Evolutionary conservation across 73 alveolate genomes (phyloP).

Genomic region (Tetrahymena thermophila): DNA sequence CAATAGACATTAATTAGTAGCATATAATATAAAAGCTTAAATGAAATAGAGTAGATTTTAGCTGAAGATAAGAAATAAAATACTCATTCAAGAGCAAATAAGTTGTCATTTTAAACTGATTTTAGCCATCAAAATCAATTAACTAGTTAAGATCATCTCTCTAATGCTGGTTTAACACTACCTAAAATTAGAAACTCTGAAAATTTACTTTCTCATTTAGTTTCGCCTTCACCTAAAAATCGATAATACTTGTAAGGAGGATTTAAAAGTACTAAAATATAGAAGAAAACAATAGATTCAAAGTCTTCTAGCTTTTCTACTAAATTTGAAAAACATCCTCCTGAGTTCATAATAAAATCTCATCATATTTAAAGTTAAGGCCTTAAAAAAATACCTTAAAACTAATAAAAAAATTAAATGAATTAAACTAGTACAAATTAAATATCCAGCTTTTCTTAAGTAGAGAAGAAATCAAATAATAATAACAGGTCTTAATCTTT

Average conservation of each 20-base stretch:
- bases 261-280: not conserved
- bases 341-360: not conserved
- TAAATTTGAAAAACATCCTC: not conserved
- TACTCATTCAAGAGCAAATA: not conserved
- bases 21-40: not conserved
- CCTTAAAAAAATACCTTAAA: not conserved
- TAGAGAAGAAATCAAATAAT: not conserved
- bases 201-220: not conserved
- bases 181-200: not conserved
- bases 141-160: not conserved
- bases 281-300: not conserved
- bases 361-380: not conserved
- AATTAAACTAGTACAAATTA: not conserved
- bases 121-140: not conserved
- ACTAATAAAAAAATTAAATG: not conserved
- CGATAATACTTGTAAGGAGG: not conserved
- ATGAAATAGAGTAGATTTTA: not conserved
- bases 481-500: not conserved
- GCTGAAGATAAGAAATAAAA: not conserved
- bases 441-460: not conserved
- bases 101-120: not conserved
- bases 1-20: not conserved
- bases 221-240: not conserved
- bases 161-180: not conserved
- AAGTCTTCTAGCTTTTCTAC: not conserved